Percentiles rank a stretch among this genome's conserved stretches.
These are phyloP conservation scores for Podosphaera xanthii DNA, from an alignment of 2,329 filamentous ascomycete genomes.

Conservation along the genomic window DNA sequence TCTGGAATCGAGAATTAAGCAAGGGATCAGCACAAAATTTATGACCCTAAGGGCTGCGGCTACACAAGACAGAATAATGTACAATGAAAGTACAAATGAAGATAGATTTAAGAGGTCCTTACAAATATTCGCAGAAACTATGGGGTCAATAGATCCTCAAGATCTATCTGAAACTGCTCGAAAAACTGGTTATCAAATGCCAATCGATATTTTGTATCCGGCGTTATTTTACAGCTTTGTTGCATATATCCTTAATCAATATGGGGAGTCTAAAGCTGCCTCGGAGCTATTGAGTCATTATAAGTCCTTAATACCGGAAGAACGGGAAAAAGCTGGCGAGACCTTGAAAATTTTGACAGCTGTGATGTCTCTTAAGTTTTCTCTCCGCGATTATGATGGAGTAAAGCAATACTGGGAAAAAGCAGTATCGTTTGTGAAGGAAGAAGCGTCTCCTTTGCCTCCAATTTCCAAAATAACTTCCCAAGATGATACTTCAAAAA, in stretches of 20 bases:
- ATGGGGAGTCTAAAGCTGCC: constrained; percentile 30
- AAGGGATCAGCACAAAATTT: constrained; percentile 21
- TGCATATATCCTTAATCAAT: constrained; percentile 29
- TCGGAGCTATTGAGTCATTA: constrained; percentile 33
- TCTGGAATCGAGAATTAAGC: constrained; percentile 17
- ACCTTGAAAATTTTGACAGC: constrained; percentile 29
- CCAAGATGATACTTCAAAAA: not conserved
- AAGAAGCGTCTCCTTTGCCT: constrained; percentile 18
- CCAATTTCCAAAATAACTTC: constrained; percentile 2
- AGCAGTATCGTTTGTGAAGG: constrained; percentile 29
- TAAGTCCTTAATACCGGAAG: constrained; percentile 19
- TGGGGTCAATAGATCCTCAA: constrained; percentile 9
- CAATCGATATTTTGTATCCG: constrained; percentile 12
- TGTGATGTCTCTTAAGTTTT: constrained; percentile 43
- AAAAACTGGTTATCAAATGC: constrained; percentile 8
- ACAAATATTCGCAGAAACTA: constrained; percentile 10
- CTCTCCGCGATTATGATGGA: constrained; percentile 31
- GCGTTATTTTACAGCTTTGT: constrained; percentile 27
- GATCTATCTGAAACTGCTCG: constrained; percentile 10
- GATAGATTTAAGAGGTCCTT: constrained; percentile 10
- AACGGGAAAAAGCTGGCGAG: constrained; percentile 3
- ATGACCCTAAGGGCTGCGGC: constrained; percentile 18
- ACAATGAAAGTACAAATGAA: constrained; percentile 4
- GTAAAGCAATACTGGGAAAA: constrained; percentile 46
- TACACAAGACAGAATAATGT: constrained; percentile 7